Evolutionary conservation across 2,329 filamentous ascomycete genomes (phyloP), one percentile per base, ranked within the genome.

Genomic region (Penicillium capsulatum): DNA sequence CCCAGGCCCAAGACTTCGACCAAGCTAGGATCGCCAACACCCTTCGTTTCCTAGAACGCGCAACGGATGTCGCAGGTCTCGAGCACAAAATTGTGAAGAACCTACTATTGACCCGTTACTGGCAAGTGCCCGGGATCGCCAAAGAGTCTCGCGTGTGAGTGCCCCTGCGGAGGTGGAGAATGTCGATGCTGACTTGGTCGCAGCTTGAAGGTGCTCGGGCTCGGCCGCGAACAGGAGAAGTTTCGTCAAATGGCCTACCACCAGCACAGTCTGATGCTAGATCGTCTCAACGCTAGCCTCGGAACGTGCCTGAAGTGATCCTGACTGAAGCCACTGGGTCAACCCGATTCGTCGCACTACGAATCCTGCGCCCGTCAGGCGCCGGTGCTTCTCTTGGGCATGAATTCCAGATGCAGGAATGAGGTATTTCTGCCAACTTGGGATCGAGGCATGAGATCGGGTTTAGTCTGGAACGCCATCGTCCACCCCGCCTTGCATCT

Each of bases 21-120:
- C 53, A 60, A 8, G 45, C 54, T 2, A 64, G 59, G 42, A 62
- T 74, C 34, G 47, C 61, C 33, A 73, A 73, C 38, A 74, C 71
- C 3, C 37, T 73, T 19, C 46, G 53, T n/a, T 74, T 74, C 43
- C 63, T 74, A 17, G 53, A 66, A 36, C 61, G 60, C 36, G 70
- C 69, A 6, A 45, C 64, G 15, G 54, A 63, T 15, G 47, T 60
- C 17, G 59, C 57, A 15, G 69, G 69, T 8, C 50, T 68, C 14
- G 71, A 73, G 47, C 70, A 73, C 45, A 69, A 61, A 45, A 71
- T 74, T 14, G 33, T 74, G 43, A 71, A 65, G 47, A 72, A 67
- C 39, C 43, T 74, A 39, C 48, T 72, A 35, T 51, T 66, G 36
- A 58, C 67, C 26, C 60, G 68, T 38, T 73, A 61, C 38, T 73